Percentiles rank a stretch among this genome's conserved stretches.
Conservation (phyloP, 257 asterid genomes). For the Ligustrum vulgare region DNA sequence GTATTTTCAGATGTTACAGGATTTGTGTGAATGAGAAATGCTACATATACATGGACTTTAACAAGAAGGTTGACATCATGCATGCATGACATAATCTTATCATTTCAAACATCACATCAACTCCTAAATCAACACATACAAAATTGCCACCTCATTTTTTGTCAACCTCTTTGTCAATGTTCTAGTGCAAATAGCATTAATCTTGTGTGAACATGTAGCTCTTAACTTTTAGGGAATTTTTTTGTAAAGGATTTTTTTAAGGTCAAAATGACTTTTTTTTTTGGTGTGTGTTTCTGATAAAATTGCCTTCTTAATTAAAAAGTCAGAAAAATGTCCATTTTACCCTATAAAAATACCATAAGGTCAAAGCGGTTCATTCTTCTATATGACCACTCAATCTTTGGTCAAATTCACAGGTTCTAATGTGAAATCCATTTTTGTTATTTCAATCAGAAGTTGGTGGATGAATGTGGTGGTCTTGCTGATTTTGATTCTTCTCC, state of each 20-base stretch:
- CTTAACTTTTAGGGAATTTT: not conserved
- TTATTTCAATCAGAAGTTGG: constrained; percentile 55
- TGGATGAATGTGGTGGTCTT: constrained; percentile 79
- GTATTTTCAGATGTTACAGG: too few relatives aligned
- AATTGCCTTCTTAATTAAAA: not conserved
- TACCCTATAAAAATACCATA: not conserved
- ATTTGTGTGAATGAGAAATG: not conserved
- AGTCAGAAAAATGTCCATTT: not conserved
- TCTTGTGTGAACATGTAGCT: constrained; percentile 21
- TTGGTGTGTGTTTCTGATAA: not conserved
- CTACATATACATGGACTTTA: too few relatives aligned
- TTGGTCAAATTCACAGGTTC: not conserved
- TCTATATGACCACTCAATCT: not conserved
- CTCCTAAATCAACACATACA: too few relatives aligned
- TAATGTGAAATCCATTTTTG: constrained; percentile 17
- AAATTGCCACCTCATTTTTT: too few relatives aligned
- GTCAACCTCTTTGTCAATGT: too few relatives aligned
- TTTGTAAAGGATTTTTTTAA: not conserved
- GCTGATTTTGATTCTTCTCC: constrained; percentile 71
- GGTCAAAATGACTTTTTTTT: not conserved
- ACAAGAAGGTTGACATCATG: too few relatives aligned
- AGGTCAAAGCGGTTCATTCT: not conserved
- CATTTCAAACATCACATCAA: too few relatives aligned
- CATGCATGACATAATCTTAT: too few relatives aligned
- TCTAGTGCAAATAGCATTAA: too few relatives aligned